Percentiles rank a stretch among this genome's conserved stretches.
Conservation (phyloP, 148 eudicot genomes). For the Camellia granthamiana region DNA sequence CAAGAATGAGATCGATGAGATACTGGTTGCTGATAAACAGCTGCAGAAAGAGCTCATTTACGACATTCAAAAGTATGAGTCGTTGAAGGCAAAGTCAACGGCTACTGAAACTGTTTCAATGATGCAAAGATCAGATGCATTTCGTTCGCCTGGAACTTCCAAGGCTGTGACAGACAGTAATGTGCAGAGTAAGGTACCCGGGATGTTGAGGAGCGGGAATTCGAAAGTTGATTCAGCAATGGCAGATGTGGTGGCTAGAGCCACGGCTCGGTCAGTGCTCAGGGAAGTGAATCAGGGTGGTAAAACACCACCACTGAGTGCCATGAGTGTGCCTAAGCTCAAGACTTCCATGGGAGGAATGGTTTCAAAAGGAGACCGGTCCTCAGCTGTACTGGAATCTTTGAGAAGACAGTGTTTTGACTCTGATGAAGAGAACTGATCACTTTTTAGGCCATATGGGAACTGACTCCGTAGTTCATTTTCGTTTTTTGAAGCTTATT, state of each 20-base stretch:
- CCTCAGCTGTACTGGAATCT: conserved; percentile 60
- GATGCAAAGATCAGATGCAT: conserved; percentile 33
- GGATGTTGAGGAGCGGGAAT: conserved; percentile 32
- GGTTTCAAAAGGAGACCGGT: conserved; percentile 27
- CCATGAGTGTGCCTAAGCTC: conserved; percentile 69
- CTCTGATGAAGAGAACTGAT: conserved; percentile 75
- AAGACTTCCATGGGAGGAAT: conserved; percentile 35
- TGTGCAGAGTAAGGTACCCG: conserved; percentile 20
- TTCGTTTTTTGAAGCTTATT: too few species aligned
- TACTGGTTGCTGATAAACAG: conserved; percentile 86
- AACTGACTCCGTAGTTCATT: too few species aligned
- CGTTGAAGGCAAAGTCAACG: conserved; percentile 47
- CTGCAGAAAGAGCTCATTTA: conserved; percentile 87
- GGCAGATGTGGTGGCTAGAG: conserved; percentile 67
- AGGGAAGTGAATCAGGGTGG: conserved; percentile 63
- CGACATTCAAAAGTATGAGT: conserved; percentile 82
- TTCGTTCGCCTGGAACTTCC: conserved; percentile 37
- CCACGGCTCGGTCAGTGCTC: conserved; percentile 64
- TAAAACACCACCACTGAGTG: conserved; percentile 60
- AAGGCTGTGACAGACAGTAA: conserved; percentile 13
- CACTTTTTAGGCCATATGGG: not conserved
- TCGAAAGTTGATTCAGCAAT: conserved; percentile 67
- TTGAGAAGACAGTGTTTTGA: conserved; percentile 68
- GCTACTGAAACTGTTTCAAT: conserved; percentile 57
- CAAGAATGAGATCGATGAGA: conserved; percentile 91